Percentiles rank a stretch among this genome's conserved stretches.
Evolutionary conservation across 176 grass and related monocot species (phyloP).

Genomic region (Chloris gayana): DNA sequence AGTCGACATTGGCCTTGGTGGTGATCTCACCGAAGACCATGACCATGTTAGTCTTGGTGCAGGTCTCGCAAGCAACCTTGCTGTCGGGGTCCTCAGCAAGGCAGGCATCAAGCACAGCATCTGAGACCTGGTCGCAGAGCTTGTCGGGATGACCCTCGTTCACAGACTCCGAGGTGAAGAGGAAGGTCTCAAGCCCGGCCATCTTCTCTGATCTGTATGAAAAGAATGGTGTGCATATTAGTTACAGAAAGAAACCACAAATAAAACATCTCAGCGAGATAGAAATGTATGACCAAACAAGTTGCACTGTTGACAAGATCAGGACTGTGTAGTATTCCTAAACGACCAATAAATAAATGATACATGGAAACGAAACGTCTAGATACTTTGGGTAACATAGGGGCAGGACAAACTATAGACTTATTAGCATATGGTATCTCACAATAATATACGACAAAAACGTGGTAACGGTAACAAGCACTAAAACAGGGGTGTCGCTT

Average conservation of each 20-base stretch:
- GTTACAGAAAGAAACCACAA: background rate
- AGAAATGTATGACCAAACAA: background rate
- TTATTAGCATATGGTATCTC: background rate
- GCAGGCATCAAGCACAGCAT: slow-evolving; percentile 55
- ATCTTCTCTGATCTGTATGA: slow-evolving; percentile 41
- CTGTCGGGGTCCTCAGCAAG: slow-evolving; percentile 56
- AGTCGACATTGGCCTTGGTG: slow-evolving; percentile 54
- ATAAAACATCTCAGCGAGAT: background rate
- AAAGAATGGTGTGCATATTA: background rate
- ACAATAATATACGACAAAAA: background rate
- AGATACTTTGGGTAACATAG: background rate
- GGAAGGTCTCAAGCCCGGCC: slow-evolving; percentile 45
- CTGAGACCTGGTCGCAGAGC: slow-evolving; percentile 53
- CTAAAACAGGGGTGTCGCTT: background rate
- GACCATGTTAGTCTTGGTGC: slow-evolving; percentile 63
- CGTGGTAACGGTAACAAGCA: background rate
- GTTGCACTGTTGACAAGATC: background rate
- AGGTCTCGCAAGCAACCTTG: slow-evolving; percentile 60
- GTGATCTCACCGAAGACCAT: slow-evolving; percentile 65
- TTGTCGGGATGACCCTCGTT: slow-evolving; percentile 60
- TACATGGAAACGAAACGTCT: slow-evolving; percentile 1
- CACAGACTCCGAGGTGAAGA: slow-evolving; percentile 55
- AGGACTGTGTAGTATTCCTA: background rate
- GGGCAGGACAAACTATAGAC: background rate
- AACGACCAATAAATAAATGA: background rate